Conservation (phyloP, 1,284 basidiomycete genomes). For the Trametes versicolor region DNA sequence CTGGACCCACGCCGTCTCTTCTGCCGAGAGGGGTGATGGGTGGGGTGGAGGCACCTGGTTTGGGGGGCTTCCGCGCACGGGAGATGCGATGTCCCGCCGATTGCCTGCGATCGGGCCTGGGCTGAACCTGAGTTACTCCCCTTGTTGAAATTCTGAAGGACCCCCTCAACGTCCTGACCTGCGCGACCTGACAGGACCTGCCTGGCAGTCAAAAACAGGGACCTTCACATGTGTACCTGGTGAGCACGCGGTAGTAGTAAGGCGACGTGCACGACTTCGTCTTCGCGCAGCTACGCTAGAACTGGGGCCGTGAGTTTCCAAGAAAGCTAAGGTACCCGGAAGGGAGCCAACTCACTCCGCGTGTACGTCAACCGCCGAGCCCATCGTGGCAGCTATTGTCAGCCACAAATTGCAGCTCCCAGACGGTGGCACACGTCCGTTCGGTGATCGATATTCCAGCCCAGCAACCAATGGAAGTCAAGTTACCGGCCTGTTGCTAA, state of each 20-base stretch:
- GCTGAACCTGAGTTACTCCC: background rate
- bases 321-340: too few species aligned
- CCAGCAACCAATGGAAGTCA: background rate
- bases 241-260: too few species aligned
- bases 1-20: conserved; percentile 6
- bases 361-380: background rate
- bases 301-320: too few species aligned
- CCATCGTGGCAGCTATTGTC: background rate
- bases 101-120: conserved; percentile 9
- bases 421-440: background rate
- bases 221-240: too few species aligned
- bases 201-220: too few species aligned
- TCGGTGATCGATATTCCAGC: background rate
- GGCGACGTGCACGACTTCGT: too few species aligned
- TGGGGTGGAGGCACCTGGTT: conserved; percentile 5
- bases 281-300: too few species aligned
- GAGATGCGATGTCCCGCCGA: background rate
- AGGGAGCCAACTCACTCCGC: background rate
- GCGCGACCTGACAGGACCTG: background rate
- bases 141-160: background rate
- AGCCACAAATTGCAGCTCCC: background rate
- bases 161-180: background rate
- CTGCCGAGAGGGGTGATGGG: conserved; percentile 16
- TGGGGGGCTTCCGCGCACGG: conserved; percentile 9
- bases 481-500: background rate